A percentile compares a stretch with the other conserved stretches of the same genome.
phyloP scores from a whole-genome alignment of 768 basidiomycete species.

The Hysterangium stoloniferum region DNA sequence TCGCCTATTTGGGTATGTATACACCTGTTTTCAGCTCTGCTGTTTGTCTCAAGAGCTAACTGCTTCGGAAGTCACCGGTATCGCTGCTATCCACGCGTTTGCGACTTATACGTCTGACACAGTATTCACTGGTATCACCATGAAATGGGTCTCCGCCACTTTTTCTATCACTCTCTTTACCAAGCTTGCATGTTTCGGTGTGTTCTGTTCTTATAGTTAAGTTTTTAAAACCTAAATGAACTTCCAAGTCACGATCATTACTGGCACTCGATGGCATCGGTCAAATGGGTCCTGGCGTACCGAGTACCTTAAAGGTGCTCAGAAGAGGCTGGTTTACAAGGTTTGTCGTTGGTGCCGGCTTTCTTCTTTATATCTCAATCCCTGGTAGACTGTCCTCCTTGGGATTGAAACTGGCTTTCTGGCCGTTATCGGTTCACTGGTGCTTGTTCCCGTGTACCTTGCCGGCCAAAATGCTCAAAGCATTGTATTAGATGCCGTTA shows the following conservation, averaged over 20 bases:
- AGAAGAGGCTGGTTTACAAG: background rate
- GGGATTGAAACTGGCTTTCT: conserved; percentile 3
- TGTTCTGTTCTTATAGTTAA: background rate
- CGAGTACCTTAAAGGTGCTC: background rate
- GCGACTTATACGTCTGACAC: conserved; percentile 4
- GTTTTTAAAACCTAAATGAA: background rate
- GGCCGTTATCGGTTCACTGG: conserved; percentile 3
- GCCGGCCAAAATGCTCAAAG: conserved; percentile 4
- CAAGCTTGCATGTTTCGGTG: conserved; percentile 7
- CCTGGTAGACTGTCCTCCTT: conserved; percentile 1
- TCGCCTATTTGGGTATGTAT: conserved; percentile 3
- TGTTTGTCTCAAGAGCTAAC: background rate
- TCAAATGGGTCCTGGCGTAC: background rate
- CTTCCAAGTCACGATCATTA: background rate
- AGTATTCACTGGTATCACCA: conserved; percentile 2
- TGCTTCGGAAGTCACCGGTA: conserved; percentile 2
- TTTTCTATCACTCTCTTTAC: conserved; percentile 6
- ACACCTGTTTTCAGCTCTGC: background rate
- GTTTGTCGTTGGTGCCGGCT: background rate
- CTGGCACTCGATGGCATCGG: background rate
- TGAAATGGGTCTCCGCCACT: conserved; percentile 9
- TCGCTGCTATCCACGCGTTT: conserved; percentile 6
- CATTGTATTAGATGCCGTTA: background rate
- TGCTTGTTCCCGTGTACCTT: conserved; percentile 6
- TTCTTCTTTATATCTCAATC: background rate